These are phyloP conservation scores for Podospora anserina DNA, from an alignment of 495 filamentous ascomycete species.

Conservation along the genomic window DNA sequence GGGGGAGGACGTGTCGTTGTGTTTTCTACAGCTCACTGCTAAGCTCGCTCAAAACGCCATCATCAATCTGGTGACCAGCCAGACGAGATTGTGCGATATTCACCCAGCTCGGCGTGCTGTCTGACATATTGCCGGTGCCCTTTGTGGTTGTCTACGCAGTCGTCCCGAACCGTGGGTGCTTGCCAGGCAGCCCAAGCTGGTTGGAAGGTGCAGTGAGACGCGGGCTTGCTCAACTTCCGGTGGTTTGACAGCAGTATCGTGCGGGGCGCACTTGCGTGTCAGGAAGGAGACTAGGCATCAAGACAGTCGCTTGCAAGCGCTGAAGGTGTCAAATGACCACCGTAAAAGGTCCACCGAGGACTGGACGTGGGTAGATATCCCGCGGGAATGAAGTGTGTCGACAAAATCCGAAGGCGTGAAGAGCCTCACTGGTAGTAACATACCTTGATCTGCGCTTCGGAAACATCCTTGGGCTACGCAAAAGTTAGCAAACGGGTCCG, in stretches of 20 bases:
- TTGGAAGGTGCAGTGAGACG: slow-evolving; percentile 39
- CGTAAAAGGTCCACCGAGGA: slow-evolving; percentile 37
- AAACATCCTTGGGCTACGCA: slow-evolving; percentile 83
- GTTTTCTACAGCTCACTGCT: slow-evolving; percentile 30
- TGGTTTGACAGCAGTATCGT: slow-evolving; percentile 25
- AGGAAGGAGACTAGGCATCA: slow-evolving; percentile 40
- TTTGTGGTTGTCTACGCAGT: slow-evolving; percentile 20
- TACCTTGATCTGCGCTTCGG: slow-evolving; percentile 98
- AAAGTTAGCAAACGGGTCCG: slow-evolving; percentile 47
- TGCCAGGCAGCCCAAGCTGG: slow-evolving; percentile 51
- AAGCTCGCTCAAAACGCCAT: slow-evolving; percentile 29
- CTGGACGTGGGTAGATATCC: slow-evolving; percentile 42
- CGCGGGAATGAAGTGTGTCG: slow-evolving; percentile 45
- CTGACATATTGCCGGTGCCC: slow-evolving; percentile 25
- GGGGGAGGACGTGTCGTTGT: not conserved
- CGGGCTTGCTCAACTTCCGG: slow-evolving; percentile 49
- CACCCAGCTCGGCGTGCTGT: slow-evolving; percentile 24
- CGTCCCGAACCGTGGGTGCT: slow-evolving; percentile 38
- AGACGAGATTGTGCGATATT: slow-evolving; percentile 20
- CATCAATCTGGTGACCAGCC: slow-evolving; percentile 34
- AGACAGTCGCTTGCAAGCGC: slow-evolving; percentile 27
- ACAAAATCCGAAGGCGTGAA: slow-evolving; percentile 52
- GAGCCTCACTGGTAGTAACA: slow-evolving; percentile 77
- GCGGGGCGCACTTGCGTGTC: slow-evolving; percentile 25
- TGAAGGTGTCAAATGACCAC: slow-evolving; percentile 23